Evolutionary conservation across 352 stramenopile species (phyloP).

Genomic region (Phytophthora brassicae): DNA sequence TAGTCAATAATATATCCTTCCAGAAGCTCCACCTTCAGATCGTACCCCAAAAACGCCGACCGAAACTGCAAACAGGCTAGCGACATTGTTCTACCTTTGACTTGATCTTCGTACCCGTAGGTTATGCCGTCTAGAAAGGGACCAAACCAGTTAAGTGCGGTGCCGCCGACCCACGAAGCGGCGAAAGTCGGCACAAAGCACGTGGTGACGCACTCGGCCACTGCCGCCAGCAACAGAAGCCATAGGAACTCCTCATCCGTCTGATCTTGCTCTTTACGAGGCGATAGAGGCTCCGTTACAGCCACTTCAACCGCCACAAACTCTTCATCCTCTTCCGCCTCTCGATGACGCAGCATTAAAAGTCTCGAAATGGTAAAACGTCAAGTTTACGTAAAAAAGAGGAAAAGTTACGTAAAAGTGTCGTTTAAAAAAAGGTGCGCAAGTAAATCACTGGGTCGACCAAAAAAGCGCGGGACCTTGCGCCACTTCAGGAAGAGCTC

Average conservation of each 20-base stretch:
- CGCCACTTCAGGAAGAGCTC: slow-evolving; percentile 1
- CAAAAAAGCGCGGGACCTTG: slow-evolving; percentile 24
- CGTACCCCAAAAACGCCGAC: slow-evolving; percentile 75
- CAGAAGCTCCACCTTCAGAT: background rate
- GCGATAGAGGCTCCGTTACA: slow-evolving; percentile 2
- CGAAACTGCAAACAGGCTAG: slow-evolving; percentile 67
- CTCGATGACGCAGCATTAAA: slow-evolving; percentile 29
- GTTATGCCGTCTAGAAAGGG: slow-evolving; percentile 76
- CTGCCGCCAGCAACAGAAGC: slow-evolving; percentile 63
- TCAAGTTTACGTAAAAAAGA: too few relatives aligned
- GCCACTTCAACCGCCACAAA: slow-evolving; percentile 5
- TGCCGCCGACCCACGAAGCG: slow-evolving; percentile 49
- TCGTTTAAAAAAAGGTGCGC: too few relatives aligned
- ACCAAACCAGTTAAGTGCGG: slow-evolving; percentile 70
- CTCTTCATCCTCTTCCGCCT: slow-evolving; percentile 9
- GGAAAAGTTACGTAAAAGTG: too few relatives aligned
- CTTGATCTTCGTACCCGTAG: slow-evolving; percentile 57
- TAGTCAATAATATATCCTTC: background rate
- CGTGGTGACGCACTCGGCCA: slow-evolving; percentile 79
- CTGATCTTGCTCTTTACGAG: slow-evolving; percentile 22
- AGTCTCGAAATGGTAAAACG: slow-evolving; percentile 1
- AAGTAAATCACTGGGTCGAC: background rate
- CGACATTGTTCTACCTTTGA: slow-evolving; percentile 31
- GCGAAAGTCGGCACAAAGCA: slow-evolving; percentile 69
- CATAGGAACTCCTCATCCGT: slow-evolving; percentile 66